These are phyloP conservation scores for Hemisphaericaspora xylanilytica DNA, from an alignment of 1,139 yeast species.

Conservation along the genomic window DNA sequence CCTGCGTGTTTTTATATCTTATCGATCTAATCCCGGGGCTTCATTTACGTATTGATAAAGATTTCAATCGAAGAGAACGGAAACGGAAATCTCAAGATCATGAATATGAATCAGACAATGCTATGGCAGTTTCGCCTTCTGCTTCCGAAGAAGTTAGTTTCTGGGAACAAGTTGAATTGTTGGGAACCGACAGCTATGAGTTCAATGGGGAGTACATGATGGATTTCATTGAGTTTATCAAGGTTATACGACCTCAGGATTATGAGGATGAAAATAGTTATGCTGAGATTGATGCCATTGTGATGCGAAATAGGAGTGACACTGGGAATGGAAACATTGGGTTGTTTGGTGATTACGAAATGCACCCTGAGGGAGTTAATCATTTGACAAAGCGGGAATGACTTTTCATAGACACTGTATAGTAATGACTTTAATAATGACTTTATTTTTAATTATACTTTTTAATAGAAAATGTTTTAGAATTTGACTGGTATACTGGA, in stretches of 20 bases:
- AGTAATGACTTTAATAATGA: neutral
- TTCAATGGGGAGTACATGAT: slow-evolving; percentile 51
- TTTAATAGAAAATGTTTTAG: too few relatives aligned
- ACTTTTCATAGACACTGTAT: slow-evolving; percentile 1
- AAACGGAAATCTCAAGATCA: slow-evolving; percentile 14
- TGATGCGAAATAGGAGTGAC: slow-evolving; percentile 2
- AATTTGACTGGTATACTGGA: neutral
- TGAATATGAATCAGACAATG: slow-evolving; percentile 20
- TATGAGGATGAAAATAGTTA: slow-evolving; percentile 22
- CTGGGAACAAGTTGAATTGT: slow-evolving; percentile 38
- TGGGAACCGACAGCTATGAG: slow-evolving; percentile 51
- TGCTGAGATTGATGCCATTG: slow-evolving; percentile 6
- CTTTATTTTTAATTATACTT: slow-evolving; percentile 1
- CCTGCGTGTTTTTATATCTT: slow-evolving; percentile 35
- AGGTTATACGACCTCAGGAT: slow-evolving; percentile 43
- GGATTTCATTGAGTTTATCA: slow-evolving; percentile 49
- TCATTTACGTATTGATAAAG: slow-evolving; percentile 46
- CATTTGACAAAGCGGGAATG: slow-evolving; percentile 13
- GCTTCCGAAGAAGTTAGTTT: slow-evolving; percentile 14
- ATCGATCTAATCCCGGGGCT: slow-evolving; percentile 48
- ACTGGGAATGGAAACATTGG: slow-evolving; percentile 8
- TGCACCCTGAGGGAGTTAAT: slow-evolving; percentile 15
- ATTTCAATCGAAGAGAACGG: slow-evolving; percentile 35
- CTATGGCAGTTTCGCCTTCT: slow-evolving; percentile 8
- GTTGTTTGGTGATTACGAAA: slow-evolving; percentile 19